Evolutionary conservation across 306 rosid genomes (phyloP), one percentile per base, ranked within the genome.

Genomic region (Cucumis hystrix): DNA sequence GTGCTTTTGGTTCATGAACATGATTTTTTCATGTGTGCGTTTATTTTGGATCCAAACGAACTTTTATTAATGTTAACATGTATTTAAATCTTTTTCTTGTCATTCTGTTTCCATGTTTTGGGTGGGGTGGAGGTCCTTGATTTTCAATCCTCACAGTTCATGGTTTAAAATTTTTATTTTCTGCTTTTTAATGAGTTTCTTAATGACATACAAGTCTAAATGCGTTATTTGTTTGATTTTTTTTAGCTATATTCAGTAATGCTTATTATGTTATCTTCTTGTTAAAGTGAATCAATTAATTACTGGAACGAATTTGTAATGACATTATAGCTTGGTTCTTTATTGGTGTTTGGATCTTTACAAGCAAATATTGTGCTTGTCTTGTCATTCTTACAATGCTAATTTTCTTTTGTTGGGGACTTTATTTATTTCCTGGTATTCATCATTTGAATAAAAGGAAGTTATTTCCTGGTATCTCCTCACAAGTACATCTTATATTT

Each of bases 1-100:
- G 88, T 83, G 55, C 18, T 43, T 74, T 82, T 71, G 43, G 4
- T 68, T 74, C 43, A 49, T 71, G 25, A 45, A 25, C 60, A 20
- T 71, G 59, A 64, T 47, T 23, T 14, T 43, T 47, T 2, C 12
- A 70, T 23, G 75, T 69, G 33, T 30, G 69, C 14, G 59, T 25
- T 10, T 43, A 41, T 41, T 43, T 23, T 69, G 75, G 57, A 45
- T 20, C 23, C 28, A 23, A 28, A 16, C 13, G 0, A 47, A 25
- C 39, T 47, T 70, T 70, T 70, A 23, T 70, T 70, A 70, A 23
- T 23, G 16, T 47, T 70, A 70, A 70, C 25, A 3, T 14, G 23
- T 14, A 11, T 14, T 45, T 21, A 45, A 12, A 21, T 45, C 58
- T 69, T 21, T 69, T 51, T 69, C 57, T 69, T 18, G 30, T 20